Conservation (phyloP, 805 yeast species). For the Osmozyma mogii region DNA sequence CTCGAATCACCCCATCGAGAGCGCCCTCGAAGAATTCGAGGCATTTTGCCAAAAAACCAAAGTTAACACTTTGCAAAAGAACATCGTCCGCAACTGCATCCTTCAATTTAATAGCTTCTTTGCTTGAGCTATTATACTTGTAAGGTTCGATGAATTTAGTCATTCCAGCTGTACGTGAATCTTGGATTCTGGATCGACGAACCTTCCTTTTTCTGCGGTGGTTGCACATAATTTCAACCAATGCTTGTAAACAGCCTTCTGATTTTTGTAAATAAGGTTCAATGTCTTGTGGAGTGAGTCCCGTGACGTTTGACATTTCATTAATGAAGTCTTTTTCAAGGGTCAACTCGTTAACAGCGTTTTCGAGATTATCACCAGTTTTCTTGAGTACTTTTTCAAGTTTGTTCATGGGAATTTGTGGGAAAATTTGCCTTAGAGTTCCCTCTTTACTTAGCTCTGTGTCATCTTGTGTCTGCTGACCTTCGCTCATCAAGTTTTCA, state of each 20-base stretch:
- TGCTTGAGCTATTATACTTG: not conserved
- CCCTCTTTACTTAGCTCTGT: too few species aligned
- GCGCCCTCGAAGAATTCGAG: conserved; percentile 40
- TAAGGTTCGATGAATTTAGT: not conserved
- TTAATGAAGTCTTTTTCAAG: not conserved
- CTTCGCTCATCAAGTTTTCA: too few species aligned
- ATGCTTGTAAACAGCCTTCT: too few species aligned
- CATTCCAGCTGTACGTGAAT: conserved; percentile 1
- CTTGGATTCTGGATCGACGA: not conserved
- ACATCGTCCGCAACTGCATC: conserved; percentile 16
- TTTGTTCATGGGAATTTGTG: too few species aligned
- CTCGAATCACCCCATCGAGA: conserved; percentile 25
- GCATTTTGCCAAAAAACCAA: conserved; percentile 31
- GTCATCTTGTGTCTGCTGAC: too few species aligned
- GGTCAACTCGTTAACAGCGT: too few species aligned
- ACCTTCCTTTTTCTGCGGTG: conserved; percentile 4
- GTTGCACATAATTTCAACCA: conserved; percentile 26
- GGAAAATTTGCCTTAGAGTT: too few species aligned
- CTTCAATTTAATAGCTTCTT: not conserved
- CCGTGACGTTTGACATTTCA: not conserved
- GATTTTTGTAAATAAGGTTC: too few species aligned
- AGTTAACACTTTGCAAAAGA: conserved; percentile 26
- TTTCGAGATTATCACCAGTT: too few species aligned
- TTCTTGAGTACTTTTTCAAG: too few species aligned
- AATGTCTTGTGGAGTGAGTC: not conserved